Evolutionary conservation across 2,329 filamentous ascomycete genomes (phyloP).

Genomic region (Trichoderma pleuroti): DNA sequence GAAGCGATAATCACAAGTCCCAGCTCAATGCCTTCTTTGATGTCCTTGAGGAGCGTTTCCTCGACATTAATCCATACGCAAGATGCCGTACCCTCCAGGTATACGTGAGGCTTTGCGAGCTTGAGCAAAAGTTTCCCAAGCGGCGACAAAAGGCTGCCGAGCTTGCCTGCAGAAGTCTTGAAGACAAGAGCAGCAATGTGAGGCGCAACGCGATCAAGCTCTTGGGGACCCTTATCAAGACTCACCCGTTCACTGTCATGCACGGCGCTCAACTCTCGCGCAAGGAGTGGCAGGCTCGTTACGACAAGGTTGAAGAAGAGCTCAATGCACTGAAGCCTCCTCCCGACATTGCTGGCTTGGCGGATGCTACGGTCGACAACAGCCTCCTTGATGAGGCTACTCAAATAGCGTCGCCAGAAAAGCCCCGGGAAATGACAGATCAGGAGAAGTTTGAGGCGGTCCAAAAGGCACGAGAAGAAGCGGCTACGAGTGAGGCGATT

Average conservation of each 20-base stretch:
- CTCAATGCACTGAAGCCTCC: constrained; percentile 79
- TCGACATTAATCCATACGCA: constrained; percentile 96
- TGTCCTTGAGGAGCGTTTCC: constrained; percentile 89
- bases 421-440: constrained; percentile 67
- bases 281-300: constrained; percentile 78
- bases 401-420: constrained; percentile 67
- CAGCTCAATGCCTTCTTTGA: constrained; percentile 98
- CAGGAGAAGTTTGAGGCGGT: constrained; percentile 71
- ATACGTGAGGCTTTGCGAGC: constrained; percentile 83
- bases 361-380: constrained; percentile 69
- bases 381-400: constrained; percentile 85
- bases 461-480: constrained; percentile 79
- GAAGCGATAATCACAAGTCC: constrained; percentile 86
- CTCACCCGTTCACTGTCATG: constrained; percentile 89
- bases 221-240: constrained; percentile 81
- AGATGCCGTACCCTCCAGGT: constrained; percentile 89
- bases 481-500: constrained; percentile 83
- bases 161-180: constrained; percentile 80
- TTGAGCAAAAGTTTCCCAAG: constrained; percentile 96
- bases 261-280: constrained; percentile 82
- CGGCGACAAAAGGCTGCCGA: constrained; percentile 83
- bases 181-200: constrained; percentile 98
- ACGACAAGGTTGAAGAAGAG: constrained; percentile 80
- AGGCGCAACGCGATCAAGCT: constrained; percentile 93
- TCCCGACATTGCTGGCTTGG: constrained; percentile 58